Conservation (phyloP, 768 basidiomycete species). For the Pholiota microspora region DNA sequence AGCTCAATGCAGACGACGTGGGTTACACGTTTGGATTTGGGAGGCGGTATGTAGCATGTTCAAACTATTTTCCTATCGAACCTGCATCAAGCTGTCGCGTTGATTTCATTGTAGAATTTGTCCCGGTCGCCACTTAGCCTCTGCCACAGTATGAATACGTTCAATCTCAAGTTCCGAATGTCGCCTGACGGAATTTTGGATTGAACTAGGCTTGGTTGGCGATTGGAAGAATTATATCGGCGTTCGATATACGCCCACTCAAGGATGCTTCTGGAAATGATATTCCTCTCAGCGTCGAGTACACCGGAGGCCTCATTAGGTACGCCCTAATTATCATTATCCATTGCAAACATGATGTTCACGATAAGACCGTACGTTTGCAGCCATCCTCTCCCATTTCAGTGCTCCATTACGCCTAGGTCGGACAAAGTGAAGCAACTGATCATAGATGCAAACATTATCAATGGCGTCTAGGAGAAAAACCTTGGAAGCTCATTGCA, state of each 20-base stretch:
- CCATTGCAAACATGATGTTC: background rate
- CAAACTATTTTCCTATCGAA: background rate
- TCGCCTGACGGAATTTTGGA: too few species aligned
- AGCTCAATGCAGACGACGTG: constrained; percentile 9
- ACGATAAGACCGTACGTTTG: background rate
- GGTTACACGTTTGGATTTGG: constrained; percentile 18
- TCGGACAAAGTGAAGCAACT: background rate
- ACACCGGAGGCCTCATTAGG: background rate
- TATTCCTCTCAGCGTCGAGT: background rate
- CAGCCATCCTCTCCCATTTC: background rate
- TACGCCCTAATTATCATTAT: background rate
- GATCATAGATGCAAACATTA: background rate
- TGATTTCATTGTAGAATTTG: background rate
- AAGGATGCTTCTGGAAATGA: background rate
- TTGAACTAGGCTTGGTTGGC: background rate
- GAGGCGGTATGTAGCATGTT: constrained; percentile 12
- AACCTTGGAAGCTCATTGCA: too few species aligned
- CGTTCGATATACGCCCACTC: background rate
- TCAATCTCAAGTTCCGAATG: background rate
- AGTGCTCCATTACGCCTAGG: background rate
- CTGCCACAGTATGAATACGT: too few species aligned
- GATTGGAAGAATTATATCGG: background rate
- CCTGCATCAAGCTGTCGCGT: background rate
- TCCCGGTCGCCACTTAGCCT: background rate
- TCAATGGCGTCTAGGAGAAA: too few species aligned